Evolutionary conservation across 169 alveolate genomes (phyloP).

Genomic region (Eimeria necatrix): DNA sequence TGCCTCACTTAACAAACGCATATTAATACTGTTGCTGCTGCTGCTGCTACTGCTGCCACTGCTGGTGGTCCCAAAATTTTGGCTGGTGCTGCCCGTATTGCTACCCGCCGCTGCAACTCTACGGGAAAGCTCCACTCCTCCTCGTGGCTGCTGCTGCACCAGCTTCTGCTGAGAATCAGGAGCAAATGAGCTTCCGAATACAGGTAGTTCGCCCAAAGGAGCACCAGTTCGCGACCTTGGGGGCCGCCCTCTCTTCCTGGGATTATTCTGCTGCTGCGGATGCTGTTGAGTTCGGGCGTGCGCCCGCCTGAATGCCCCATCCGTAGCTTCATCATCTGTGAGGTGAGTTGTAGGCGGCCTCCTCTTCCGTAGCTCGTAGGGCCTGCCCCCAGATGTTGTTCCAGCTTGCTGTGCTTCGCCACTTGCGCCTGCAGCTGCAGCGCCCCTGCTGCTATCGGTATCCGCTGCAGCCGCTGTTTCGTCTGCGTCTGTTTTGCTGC

Average conservation of each 20-base stretch:
- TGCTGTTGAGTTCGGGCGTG: conserved; percentile 47
- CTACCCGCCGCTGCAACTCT: not conserved
- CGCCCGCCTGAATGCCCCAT: conserved; percentile 46
- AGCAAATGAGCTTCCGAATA: conserved; percentile 26
- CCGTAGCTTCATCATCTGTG: conserved; percentile 51
- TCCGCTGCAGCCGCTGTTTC: conserved; percentile 71
- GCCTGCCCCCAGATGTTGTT: conserved; percentile 60
- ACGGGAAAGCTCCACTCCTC: not conserved
- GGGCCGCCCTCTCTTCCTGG: conserved; percentile 71
- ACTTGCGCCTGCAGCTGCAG: conserved; percentile 6
- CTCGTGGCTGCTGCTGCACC: conserved; percentile 50
- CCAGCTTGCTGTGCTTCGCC: conserved; percentile 46
- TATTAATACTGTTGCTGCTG: conserved; percentile 51
- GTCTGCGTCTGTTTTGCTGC: conserved; percentile 68
- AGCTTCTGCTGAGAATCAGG: conserved; percentile 49
- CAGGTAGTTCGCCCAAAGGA: conserved; percentile 43
- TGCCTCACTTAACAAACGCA: conserved; percentile 66
- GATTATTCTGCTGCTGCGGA: conserved; percentile 44
- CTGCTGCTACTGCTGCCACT: conserved; percentile 28
- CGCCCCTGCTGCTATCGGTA: conserved; percentile 71
- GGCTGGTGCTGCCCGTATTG: conserved; percentile 27
- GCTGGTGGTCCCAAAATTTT: not conserved
- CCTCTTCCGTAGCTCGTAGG: conserved; percentile 72
- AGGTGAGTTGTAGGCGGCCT: conserved; percentile 45
- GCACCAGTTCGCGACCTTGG: conserved; percentile 61